Evolutionary conservation across 2,329 filamentous ascomycete genomes (phyloP).

Genomic region (Cryphonectria radicalis): DNA sequence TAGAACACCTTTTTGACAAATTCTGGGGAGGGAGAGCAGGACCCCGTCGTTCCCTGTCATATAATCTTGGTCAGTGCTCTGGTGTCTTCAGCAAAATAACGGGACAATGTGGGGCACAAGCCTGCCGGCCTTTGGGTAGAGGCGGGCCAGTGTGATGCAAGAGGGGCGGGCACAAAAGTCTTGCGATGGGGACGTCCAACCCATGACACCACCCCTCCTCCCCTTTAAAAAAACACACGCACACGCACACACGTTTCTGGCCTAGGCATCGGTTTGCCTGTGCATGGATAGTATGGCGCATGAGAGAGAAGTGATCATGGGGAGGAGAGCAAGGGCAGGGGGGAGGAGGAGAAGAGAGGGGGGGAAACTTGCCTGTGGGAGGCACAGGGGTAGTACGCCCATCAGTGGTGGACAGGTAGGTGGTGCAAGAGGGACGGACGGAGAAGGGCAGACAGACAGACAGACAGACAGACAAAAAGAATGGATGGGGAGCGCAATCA

Average conservation of each 20-base stretch:
- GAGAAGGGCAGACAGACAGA: not conserved
- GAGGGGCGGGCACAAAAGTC: constrained; percentile 20
- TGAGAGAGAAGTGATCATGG: not conserved
- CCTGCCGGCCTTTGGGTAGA: constrained; percentile 27
- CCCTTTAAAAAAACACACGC: not conserved
- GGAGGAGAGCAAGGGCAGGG: not conserved
- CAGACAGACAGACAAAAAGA: not conserved
- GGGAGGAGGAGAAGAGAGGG: too few relatives aligned
- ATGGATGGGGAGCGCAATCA: not conserved
- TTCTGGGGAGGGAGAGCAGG: constrained; percentile 14
- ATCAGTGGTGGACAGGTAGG: not conserved
- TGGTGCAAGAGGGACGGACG: not conserved
- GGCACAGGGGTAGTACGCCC: not conserved
- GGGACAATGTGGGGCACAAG: constrained; percentile 26
- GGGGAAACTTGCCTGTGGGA: not conserved
- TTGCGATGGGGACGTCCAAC: constrained; percentile 1
- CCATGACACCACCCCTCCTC: not conserved
- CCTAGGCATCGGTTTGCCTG: not conserved
- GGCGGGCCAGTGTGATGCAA: constrained; percentile 31
- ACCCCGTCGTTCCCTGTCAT: constrained; percentile 26
- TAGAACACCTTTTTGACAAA: constrained; percentile 19
- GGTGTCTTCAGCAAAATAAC: too few relatives aligned
- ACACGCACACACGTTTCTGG: not conserved
- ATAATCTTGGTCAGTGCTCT: constrained; percentile 29
- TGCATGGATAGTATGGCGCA: not conserved